Conservation (phyloP, 2,329 filamentous ascomycete genomes). For the Arthrobotrys conoides region DNA sequence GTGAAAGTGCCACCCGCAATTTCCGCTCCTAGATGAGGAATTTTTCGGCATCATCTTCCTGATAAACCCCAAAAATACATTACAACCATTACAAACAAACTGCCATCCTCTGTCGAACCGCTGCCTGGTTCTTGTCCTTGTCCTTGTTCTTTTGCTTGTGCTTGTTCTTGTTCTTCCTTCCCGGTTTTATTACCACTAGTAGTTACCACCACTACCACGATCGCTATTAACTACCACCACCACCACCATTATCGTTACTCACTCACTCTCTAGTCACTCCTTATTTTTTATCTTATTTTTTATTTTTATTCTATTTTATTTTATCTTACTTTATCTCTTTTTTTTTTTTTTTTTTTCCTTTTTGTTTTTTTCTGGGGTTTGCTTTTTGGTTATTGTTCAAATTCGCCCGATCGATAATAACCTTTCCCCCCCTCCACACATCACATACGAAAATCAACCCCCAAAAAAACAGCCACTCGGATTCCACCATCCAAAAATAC, state of each 20-base stretch:
- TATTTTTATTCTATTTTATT: neutral
- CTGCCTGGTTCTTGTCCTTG: neutral
- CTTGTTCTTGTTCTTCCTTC: no score
- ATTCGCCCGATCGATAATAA: constrained; percentile 15
- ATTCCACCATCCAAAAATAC: constrained; percentile 38
- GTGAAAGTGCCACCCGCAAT: constrained; percentile 43
- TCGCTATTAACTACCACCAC: neutral
- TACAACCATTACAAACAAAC: no score
- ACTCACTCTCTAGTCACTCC: constrained; percentile 12
- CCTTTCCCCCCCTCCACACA: neutral
- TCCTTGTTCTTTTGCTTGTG: neutral
- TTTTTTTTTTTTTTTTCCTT: neutral
- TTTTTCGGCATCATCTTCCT: constrained; percentile 38
- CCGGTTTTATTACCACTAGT: neutral
- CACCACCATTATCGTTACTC: neutral
- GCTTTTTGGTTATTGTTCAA: neutral
- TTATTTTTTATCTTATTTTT: neutral
- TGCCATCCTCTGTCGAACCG: neutral
- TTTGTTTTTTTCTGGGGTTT: neutral
- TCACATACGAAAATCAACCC: neutral
- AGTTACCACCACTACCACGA: neutral
- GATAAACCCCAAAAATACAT: constrained; percentile 8
- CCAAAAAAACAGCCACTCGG: constrained; percentile 19
- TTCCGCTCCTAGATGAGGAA: constrained; percentile 51
- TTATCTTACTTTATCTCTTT: neutral